phyloP scores from a whole-genome alignment of 106 monocot genomes.

The Dioscorea zingiberensis region DNA sequence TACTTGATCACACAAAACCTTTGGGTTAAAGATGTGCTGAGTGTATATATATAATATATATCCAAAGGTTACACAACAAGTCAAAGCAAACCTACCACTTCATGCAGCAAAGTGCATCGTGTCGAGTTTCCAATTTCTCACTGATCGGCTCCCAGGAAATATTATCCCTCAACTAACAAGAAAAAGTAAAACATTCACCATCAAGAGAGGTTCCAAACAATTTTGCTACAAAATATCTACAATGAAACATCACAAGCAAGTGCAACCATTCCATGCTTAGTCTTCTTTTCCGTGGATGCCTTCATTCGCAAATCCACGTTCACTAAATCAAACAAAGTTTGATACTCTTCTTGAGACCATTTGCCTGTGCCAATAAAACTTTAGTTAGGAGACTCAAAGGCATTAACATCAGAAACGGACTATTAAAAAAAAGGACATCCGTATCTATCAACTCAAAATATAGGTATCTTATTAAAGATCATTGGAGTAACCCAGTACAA shows the following conservation, averaged over 20 bases:
- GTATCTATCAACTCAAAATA: too few species aligned
- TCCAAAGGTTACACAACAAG: neutral
- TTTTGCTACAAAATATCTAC: neutral
- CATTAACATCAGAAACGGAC: too few species aligned
- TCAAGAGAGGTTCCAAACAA: too few species aligned
- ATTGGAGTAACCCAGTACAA: too few species aligned
- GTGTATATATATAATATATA: too few species aligned
- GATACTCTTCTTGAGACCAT: slow-evolving; percentile 64
- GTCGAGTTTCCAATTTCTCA: slow-evolving; percentile 56
- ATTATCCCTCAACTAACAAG: slow-evolving; percentile 59
- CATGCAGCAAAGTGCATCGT: slow-evolving; percentile 20
- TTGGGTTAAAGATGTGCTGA: too few species aligned
- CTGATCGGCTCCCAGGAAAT: slow-evolving; percentile 89
- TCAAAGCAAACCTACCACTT: slow-evolving; percentile 64
- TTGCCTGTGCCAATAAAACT: slow-evolving; percentile 17
- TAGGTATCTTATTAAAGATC: too few species aligned
- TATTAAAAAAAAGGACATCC: too few species aligned
- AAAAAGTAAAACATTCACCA: slow-evolving; percentile 3
- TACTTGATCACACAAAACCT: neutral
- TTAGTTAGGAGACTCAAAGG: neutral
- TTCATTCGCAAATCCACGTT: slow-evolving; percentile 60
- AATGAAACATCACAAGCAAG: neutral
- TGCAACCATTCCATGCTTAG: slow-evolving; percentile 33
- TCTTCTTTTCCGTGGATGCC: slow-evolving; percentile 29
- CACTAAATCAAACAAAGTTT: slow-evolving; percentile 65